Percentiles rank a stretch among this genome's conserved stretches.
These are phyloP conservation scores for Candida ovalis DNA, from an alignment of 805 yeast genomes.

Conservation along the genomic window DNA sequence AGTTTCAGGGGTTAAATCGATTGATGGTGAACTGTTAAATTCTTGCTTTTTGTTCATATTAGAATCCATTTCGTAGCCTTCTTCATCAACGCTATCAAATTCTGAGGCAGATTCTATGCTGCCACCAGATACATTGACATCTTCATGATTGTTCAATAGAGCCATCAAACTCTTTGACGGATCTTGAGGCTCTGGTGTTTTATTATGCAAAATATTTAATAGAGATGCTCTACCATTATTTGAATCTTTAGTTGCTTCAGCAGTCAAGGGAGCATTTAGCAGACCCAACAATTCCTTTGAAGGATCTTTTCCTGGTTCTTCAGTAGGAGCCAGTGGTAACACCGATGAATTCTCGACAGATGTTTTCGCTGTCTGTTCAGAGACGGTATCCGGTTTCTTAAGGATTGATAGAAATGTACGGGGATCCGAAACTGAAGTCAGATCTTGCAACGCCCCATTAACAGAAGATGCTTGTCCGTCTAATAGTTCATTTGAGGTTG, in stretches of 20 bases:
- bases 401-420: neutral
- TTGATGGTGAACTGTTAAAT: neutral
- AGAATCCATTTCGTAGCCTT: neutral
- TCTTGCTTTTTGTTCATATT: neutral
- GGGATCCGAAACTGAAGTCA: neutral
- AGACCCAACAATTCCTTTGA: constrained; percentile 1
- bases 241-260: neutral
- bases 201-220: neutral
- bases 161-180: constrained; percentile 1
- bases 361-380: neutral
- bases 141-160: constrained; percentile 1
- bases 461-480: neutral
- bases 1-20: neutral
- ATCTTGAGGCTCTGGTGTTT: neutral
- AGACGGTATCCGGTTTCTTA: neutral
- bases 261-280: neutral
- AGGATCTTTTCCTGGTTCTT: neutral
- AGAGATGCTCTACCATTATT: constrained; percentile 1
- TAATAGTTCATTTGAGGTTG: neutral
- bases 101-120: neutral
- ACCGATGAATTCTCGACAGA: neutral
- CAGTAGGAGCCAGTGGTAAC: neutral
- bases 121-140: neutral
- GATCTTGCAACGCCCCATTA: neutral
- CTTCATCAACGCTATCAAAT: constrained; percentile 2